Percentiles rank a stretch among this genome's conserved stretches.
phyloP scores from a whole-genome alignment of 208 protist species.

The Blastocrithidia nonstop region DNA sequence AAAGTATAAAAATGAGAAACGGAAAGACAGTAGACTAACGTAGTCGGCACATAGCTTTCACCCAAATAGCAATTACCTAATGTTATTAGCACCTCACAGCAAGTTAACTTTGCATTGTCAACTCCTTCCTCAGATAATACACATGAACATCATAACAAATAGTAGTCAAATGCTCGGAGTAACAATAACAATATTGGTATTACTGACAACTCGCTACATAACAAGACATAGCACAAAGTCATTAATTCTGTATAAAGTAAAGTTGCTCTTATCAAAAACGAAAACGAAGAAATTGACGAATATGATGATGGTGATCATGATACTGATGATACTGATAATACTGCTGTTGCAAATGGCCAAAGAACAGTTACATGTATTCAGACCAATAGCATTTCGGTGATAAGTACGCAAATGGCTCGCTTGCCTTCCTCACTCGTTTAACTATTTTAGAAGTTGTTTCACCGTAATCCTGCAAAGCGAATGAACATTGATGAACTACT shows the following conservation, averaged over 20 bases:
- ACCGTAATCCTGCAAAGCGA: conserved; percentile 43
- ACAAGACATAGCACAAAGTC: too few species aligned
- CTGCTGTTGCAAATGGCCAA: conserved; percentile 1
- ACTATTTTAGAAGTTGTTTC: conserved; percentile 49
- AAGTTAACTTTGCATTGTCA: too few species aligned
- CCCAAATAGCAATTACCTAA: too few species aligned
- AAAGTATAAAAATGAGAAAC: too few species aligned
- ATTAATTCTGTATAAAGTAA: too few species aligned
- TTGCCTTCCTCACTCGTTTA: conserved; percentile 51
- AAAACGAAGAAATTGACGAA: conserved; percentile 2
- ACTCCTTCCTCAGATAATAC: too few species aligned
- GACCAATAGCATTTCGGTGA: conserved; percentile 15
- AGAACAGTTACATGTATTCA: conserved; percentile 27
- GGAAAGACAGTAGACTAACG: too few species aligned
- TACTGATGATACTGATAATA: neutral
- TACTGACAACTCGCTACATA: too few species aligned
- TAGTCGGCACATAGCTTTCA: too few species aligned
- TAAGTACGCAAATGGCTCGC: conserved; percentile 15
- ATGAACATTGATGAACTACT: conserved; percentile 56
- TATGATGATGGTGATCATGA: neutral
- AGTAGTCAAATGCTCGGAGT: neutral
- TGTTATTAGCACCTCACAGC: too few species aligned
- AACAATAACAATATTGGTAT: neutral
- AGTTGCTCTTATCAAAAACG: neutral
- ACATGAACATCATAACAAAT: neutral